Conservation (phyloP, 148 eudicot species). For the Bassia scoparia region DNA sequence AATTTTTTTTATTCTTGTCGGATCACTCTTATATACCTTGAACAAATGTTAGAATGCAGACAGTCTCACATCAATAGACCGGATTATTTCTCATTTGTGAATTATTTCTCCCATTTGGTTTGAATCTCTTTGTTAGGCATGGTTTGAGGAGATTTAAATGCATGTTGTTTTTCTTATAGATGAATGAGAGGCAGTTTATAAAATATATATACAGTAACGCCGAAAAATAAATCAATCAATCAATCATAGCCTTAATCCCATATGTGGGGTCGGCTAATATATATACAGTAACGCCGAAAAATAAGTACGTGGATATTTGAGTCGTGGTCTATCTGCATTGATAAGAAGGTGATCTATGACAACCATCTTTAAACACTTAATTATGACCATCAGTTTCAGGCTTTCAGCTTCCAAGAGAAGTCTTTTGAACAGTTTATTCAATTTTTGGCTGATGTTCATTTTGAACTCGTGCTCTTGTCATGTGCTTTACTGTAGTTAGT, state of each 20-base stretch:
- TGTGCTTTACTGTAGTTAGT: too few species aligned
- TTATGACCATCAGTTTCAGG: not conserved
- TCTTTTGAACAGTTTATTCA: too few species aligned
- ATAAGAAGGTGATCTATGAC: not conserved
- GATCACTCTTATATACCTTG: too few species aligned
- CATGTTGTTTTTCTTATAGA: not conserved
- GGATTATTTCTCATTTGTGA: not conserved
- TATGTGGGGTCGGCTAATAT: too few species aligned
- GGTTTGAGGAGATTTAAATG: not conserved
- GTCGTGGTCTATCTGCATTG: not conserved
- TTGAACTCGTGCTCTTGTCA: too few species aligned
- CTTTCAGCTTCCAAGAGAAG: not conserved
- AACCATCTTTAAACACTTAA: not conserved
- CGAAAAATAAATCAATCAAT: too few species aligned
- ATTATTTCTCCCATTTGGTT: not conserved
- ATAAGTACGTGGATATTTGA: not conserved
- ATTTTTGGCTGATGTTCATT: too few species aligned
- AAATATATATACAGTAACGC: not conserved
- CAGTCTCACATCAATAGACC: not conserved
- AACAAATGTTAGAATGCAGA: not conserved
- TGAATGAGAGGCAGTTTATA: not conserved
- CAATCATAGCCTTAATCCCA: too few species aligned
- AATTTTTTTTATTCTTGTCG: too few species aligned
- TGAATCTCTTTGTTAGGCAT: not conserved
- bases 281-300: not conserved